A percentile compares a stretch with the other conserved stretches of the same genome.
Conservation (phyloP, 2,329 filamentous ascomycete genomes). For the Pyricularia sp. region DNA sequence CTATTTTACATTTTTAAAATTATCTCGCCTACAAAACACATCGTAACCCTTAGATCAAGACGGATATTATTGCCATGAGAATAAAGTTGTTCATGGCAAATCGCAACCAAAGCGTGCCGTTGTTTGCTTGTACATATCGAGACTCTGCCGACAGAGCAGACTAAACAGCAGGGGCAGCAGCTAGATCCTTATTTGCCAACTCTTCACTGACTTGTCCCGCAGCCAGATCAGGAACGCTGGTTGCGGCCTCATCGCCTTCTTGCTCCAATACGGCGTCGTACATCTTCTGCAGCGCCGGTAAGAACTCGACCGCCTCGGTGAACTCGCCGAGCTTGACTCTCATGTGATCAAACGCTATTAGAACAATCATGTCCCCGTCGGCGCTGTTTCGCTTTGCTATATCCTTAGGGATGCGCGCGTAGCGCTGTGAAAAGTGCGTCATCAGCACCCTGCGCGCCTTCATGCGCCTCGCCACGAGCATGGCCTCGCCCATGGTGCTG, state of each 20-base stretch:
- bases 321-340: constrained; percentile 62
- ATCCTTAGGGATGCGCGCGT: constrained; percentile 58
- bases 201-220: background rate
- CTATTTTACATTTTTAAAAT: background rate
- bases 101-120: background rate
- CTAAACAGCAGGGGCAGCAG: background rate
- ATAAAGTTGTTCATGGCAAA: background rate
- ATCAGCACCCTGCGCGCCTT: constrained; percentile 68
- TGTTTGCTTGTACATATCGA: background rate
- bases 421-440: constrained; percentile 93
- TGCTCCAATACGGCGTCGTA: constrained; percentile 9
- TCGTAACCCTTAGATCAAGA: background rate
- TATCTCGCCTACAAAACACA: background rate
- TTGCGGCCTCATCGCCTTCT: background rate
- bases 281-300: constrained; percentile 16
- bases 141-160: background rate
- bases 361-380: constrained; percentile 48
- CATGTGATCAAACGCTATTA: constrained; percentile 76
- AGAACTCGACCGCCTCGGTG: constrained; percentile 39
- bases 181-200: background rate
- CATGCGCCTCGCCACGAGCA: constrained; percentile 71
- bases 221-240: background rate
- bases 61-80: background rate
- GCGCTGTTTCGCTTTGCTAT: constrained; percentile 18
- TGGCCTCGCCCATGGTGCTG: constrained; percentile 77